Evolutionary conservation across 805 yeast species (phyloP), one percentile per base, ranked within the genome.

Genomic region (Nakazawaea ishiwadae): DNA sequence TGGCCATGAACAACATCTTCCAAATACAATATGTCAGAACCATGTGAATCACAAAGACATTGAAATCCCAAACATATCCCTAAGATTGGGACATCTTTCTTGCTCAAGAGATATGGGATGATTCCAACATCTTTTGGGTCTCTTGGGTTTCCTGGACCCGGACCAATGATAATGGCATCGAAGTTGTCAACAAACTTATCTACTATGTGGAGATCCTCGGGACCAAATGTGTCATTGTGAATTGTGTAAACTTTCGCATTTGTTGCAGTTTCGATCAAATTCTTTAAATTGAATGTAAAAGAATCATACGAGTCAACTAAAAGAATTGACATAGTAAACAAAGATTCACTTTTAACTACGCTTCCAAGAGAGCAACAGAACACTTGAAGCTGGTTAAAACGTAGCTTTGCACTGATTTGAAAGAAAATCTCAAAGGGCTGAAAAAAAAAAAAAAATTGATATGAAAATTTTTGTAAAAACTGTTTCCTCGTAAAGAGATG

Each of bases 1-100:
- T 89, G 96, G 3, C 99, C 99, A 55, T 93, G 99, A 47, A 79
- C 77, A 8, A 90, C 81, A 1, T 72, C 62, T 0, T 62, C 56
- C 37, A 89, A 65, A 36, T 75, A 69, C 15, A 56, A 54, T 3
- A 91, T 75, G 1, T 54, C 41, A 40, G 76, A 75, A 3, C 90
- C 95, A 50, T 69, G 69, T 8, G 71, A 72, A 16, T 69, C 62
- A 50, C 93, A 84, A 53, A 95, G 61, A 21, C 87, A 74, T 58
- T 93, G 99, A 56, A 89, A 86, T 0, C 99, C 99, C 18, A 93
- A 65, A 55, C 99, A 93, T 3, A 95, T 84, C 0, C 99, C 99
- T 37, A 93, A 62, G 0, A 89, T 73, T 0, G 98, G 98, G 1
- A 79, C 53, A 1, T 51, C 45, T n/a, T 53, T 53, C 5, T 56